Conservation (phyloP, 306 rosid species). For the Gastrolobium villosum region DNA sequence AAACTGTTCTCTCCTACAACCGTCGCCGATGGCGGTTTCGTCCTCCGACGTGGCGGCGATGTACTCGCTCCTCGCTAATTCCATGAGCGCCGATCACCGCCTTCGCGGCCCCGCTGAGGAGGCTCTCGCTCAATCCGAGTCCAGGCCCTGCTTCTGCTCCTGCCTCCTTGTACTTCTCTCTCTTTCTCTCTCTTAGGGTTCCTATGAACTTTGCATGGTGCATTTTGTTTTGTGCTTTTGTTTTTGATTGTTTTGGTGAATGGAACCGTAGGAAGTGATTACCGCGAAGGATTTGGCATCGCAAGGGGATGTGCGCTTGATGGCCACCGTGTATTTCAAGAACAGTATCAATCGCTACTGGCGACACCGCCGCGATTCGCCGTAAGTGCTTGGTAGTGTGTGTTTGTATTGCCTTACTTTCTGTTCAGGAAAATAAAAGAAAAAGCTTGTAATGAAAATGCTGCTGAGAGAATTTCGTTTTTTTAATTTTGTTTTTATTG, state of each 20-base stretch:
- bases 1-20: neutral
- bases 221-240: neutral
- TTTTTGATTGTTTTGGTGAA: neutral
- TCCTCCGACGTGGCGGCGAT: slow-evolving; percentile 84
- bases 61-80: slow-evolving; percentile 78
- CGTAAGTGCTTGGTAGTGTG: slow-evolving; percentile 50
- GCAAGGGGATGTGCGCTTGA: slow-evolving; percentile 82
- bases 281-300: slow-evolving; percentile 82
- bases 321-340: slow-evolving; percentile 92
- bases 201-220: slow-evolving; percentile 49
- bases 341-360: slow-evolving; percentile 87
- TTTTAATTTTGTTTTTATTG: neutral
- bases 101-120: slow-evolving; percentile 80
- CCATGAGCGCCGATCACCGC: slow-evolving; percentile 81
- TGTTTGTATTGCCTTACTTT: neutral
- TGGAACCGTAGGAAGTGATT: slow-evolving; percentile 75
- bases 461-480: neutral
- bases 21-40: slow-evolving; percentile 68
- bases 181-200: slow-evolving; percentile 54
- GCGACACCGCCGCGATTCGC: slow-evolving; percentile 80
- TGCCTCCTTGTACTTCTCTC: slow-evolving; percentile 64
- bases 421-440: neutral
- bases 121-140: slow-evolving; percentile 83
- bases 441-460: neutral
- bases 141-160: slow-evolving; percentile 91